These are phyloP conservation scores for Fusarium nurragi DNA, from an alignment of 2,329 filamentous ascomycete genomes.

Conservation along the genomic window DNA sequence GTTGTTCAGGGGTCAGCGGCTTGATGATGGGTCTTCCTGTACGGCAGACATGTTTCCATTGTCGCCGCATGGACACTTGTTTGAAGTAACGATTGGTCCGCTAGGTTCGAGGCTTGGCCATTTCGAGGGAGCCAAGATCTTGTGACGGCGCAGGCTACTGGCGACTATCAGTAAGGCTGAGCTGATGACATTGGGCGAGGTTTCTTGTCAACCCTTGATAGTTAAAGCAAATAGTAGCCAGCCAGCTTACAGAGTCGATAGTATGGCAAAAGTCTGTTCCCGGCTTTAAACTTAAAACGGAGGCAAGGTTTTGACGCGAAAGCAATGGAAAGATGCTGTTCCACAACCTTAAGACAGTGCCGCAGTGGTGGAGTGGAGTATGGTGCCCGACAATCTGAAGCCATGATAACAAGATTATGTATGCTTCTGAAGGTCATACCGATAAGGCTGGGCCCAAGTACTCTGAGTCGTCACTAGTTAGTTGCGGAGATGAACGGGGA, in stretches of 20 bases:
- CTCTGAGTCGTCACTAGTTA: not conserved
- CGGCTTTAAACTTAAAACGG: not conserved
- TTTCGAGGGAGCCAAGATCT: conserved; percentile 33
- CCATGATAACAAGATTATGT: not conserved
- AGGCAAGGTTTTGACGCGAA: conserved; percentile 19
- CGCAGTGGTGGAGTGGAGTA: conserved; percentile 23
- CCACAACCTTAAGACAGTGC: conserved; percentile 23
- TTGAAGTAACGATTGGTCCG: conserved; percentile 36
- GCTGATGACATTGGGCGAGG: not conserved
- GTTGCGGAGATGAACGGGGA: not conserved
- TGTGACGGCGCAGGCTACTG: conserved; percentile 24
- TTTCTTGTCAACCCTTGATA: not conserved
- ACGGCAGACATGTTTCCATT: conserved; percentile 45
- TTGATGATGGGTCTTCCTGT: conserved; percentile 43
- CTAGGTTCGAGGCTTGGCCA: conserved; percentile 27
- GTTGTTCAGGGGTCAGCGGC: conserved; percentile 36
- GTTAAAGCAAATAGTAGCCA: not conserved
- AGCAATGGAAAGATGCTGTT: conserved; percentile 28
- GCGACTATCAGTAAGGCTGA: conserved; percentile 13
- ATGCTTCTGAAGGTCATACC: conserved; percentile 14
- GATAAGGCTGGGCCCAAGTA: conserved; percentile 11
- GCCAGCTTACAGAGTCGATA: not conserved
- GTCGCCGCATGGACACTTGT: conserved; percentile 43
- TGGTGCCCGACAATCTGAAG: conserved; percentile 15
- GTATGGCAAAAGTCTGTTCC: not conserved